Evolutionary conservation across 331 rosid species (phyloP).

Genomic region (Cydonia oblonga): DNA sequence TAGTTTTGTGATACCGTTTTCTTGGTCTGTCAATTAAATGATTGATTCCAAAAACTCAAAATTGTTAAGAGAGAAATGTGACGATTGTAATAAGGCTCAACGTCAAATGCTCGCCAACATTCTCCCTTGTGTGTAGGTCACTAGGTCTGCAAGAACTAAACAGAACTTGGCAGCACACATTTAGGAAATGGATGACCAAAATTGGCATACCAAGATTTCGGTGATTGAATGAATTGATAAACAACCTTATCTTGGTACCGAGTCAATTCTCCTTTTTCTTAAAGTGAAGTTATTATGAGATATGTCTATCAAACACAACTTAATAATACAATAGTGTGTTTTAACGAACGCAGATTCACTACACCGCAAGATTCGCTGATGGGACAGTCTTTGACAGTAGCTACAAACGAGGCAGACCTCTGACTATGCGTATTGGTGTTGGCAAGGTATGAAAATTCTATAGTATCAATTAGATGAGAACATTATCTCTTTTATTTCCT

Average conservation of each 20-base stretch:
- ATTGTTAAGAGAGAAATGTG: not conserved
- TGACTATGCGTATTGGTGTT: constrained; percentile 88
- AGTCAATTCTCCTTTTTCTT: not conserved
- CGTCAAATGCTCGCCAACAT: not conserved
- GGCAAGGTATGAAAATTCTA: constrained; percentile 50
- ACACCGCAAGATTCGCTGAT: constrained; percentile 81
- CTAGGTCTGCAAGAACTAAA: not conserved
- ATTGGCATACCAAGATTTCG: not conserved
- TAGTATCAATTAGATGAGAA: not conserved
- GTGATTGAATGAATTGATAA: not conserved
- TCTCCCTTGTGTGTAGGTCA: not conserved
- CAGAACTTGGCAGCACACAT: not conserved
- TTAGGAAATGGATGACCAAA: not conserved
- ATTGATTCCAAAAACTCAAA: not conserved
- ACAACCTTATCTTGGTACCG: not conserved
- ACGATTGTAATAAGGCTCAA: not conserved
- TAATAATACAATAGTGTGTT: not conserved
- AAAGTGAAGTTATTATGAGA: not conserved
- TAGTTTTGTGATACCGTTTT: not conserved
- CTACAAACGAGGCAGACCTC: constrained; percentile 83
- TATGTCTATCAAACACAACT: not conserved
- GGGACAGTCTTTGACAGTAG: constrained; percentile 86
- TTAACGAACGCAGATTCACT: constrained; percentile 45
- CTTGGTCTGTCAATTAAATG: not conserved
- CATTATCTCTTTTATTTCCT: not conserved